Percentiles rank a stretch among this genome's conserved stretches.
phyloP scores from a whole-genome alignment of 768 basidiomycete genomes.

The Leccinum uliginosum region DNA sequence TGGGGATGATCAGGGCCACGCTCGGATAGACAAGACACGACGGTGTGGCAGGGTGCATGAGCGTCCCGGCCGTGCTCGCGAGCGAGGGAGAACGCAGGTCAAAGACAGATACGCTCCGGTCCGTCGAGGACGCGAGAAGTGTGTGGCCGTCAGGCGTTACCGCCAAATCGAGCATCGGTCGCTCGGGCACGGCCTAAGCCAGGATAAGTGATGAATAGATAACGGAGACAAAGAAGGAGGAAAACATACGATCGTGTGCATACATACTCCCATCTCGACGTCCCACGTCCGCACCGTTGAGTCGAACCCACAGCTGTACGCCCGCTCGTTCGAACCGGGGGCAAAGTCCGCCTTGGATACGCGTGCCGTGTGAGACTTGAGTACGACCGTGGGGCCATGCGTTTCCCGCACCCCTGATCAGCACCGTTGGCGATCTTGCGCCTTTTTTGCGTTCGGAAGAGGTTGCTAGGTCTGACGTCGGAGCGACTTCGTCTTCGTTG shows the following conservation, averaged over 20 bases:
- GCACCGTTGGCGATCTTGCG: constrained; percentile 44
- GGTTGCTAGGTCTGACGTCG: neutral
- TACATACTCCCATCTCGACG: constrained; percentile 68
- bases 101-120: constrained; percentile 68
- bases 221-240: neutral
- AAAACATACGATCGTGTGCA: constrained; percentile 54
- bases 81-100: constrained; percentile 52
- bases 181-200: constrained; percentile 59
- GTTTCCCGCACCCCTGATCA: constrained; percentile 33
- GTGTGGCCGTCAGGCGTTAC: constrained; percentile 40
- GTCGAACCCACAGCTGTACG: constrained; percentile 82
- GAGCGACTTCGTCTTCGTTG: constrained; percentile 53
- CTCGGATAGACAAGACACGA: constrained; percentile 47
- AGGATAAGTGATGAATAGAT: neutral
- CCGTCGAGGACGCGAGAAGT: constrained; percentile 63
- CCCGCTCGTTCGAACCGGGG: constrained; percentile 35
- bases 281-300: constrained; percentile 91
- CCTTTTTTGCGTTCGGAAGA: constrained; percentile 47
- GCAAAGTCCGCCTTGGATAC: constrained; percentile 72
- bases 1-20: neutral
- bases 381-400: constrained; percentile 63
- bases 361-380: constrained; percentile 80
- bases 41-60: constrained; percentile 63
- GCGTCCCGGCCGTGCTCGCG: constrained; percentile 36
- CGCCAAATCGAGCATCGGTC: constrained; percentile 68